Percentiles rank a stretch among this genome's conserved stretches.
Conservation (phyloP, 73 alveolate species). For the Symbiodinium natans region DNA sequence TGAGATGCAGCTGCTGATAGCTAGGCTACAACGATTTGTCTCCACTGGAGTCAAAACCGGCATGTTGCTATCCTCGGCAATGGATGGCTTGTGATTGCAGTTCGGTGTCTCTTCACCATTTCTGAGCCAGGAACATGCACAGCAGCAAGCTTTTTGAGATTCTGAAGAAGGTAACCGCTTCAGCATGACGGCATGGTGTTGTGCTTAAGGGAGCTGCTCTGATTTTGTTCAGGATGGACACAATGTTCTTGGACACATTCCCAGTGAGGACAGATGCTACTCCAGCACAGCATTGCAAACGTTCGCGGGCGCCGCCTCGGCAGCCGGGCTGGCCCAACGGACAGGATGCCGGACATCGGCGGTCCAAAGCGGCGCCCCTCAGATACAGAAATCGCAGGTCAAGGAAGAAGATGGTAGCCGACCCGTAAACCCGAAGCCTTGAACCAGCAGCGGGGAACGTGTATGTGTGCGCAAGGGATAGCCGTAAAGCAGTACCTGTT, state of each 20-base stretch:
- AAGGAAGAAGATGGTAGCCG: no score
- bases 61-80: neutral
- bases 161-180: constrained; percentile 37
- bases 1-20: no score
- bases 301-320: no score
- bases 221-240: constrained; percentile 2
- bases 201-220: neutral
- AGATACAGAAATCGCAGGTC: neutral
- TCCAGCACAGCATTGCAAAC: neutral
- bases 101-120: neutral
- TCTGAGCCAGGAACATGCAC: constrained; percentile 82
- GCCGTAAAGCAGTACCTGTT: neutral
- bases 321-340: no score
- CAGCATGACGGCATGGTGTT: neutral
- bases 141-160: constrained; percentile 67
- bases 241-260: neutral
- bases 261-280: neutral
- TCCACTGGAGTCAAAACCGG: constrained; percentile 25
- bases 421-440: no score
- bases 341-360: neutral
- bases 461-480: neutral
- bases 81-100: neutral
- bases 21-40: constrained; percentile 58
- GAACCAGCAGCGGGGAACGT: neutral
- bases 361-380: neutral